These are phyloP conservation scores for Vanderwaltozyma tropicalis DNA, from an alignment of 805 yeast species.

Conservation along the genomic window DNA sequence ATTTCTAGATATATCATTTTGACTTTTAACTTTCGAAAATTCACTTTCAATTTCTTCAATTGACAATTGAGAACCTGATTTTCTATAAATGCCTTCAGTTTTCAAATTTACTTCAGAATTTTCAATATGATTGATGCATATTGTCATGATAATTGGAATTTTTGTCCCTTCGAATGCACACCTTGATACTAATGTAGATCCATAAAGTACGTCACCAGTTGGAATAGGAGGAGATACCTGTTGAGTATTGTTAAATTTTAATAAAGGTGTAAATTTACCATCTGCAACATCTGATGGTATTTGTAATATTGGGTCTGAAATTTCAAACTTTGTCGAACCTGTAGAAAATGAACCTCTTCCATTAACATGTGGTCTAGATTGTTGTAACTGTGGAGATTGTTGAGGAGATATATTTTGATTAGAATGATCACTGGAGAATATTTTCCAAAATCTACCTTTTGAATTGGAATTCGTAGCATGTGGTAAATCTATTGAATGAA, in stretches of 20 bases:
- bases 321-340: not conserved
- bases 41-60: conserved; percentile 24
- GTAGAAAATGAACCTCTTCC: not conserved
- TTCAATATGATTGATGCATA: conserved; percentile 73
- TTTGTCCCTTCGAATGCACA: conserved; percentile 48
- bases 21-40: conserved; percentile 18
- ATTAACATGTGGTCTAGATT: not conserved
- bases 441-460: conserved; percentile 28
- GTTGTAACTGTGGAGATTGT: not conserved
- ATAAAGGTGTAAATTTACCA: not conserved
- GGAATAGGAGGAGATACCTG: not conserved
- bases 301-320: not conserved
- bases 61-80: conserved; percentile 67
- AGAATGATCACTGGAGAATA: conserved; percentile 11
- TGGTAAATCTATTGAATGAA: conserved; percentile 1
- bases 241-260: not conserved
- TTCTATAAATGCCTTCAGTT: conserved; percentile 81
- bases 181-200: conserved; percentile 50
- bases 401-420: conserved; percentile 1
- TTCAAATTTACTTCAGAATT: conserved; percentile 47
- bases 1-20: conserved; percentile 28
- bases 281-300: not conserved
- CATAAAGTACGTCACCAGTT: conserved; percentile 7
- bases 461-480: conserved; percentile 6
- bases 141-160: conserved; percentile 62